phyloP scores from a whole-genome alignment of 1,284 basidiomycete species.

The Rhodotorula sp. region DNA sequence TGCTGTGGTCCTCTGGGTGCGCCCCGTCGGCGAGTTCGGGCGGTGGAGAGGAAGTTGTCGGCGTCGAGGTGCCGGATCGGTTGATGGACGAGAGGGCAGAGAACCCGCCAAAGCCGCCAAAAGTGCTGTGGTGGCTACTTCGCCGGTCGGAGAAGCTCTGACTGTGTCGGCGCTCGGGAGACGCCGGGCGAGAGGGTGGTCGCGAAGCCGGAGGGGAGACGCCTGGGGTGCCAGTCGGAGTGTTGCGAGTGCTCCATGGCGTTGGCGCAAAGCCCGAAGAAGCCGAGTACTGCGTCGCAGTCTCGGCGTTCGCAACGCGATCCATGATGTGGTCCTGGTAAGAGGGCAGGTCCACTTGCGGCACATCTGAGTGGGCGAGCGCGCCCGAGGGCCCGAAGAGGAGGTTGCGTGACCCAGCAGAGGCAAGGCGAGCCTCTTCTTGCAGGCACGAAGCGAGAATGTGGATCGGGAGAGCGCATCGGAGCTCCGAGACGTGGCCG shows the following conservation, averaged over 20 bases:
- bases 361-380: slow-evolving; percentile 56
- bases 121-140: slow-evolving; percentile 12
- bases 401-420: slow-evolving; percentile 67
- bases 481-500: slow-evolving; percentile 69
- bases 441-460: slow-evolving; percentile 71
- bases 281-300: slow-evolving; percentile 50
- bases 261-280: slow-evolving; percentile 37
- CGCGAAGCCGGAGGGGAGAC: slow-evolving; percentile 28
- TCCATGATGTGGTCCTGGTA: slow-evolving; percentile 85
- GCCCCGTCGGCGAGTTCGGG: slow-evolving; percentile 27
- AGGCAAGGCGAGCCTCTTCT: slow-evolving; percentile 68
- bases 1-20: slow-evolving; percentile 53
- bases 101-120: slow-evolving; percentile 25
- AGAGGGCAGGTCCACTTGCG: slow-evolving; percentile 70
- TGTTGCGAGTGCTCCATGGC: slow-evolving; percentile 35
- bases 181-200: slow-evolving; percentile 48
- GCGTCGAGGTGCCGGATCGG: slow-evolving; percentile 16
- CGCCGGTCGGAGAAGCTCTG: background rate
- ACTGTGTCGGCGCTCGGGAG: slow-evolving; percentile 34
- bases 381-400: slow-evolving; percentile 56
- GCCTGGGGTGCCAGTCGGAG: slow-evolving; percentile 34
- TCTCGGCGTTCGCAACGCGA: slow-evolving; percentile 75
- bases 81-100: slow-evolving; percentile 13
- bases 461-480: slow-evolving; percentile 82
- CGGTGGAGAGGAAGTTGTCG: slow-evolving; percentile 11